These are phyloP conservation scores for Cetradonia linearis DNA, from an alignment of 495 filamentous ascomycete genomes.

Conservation along the genomic window DNA sequence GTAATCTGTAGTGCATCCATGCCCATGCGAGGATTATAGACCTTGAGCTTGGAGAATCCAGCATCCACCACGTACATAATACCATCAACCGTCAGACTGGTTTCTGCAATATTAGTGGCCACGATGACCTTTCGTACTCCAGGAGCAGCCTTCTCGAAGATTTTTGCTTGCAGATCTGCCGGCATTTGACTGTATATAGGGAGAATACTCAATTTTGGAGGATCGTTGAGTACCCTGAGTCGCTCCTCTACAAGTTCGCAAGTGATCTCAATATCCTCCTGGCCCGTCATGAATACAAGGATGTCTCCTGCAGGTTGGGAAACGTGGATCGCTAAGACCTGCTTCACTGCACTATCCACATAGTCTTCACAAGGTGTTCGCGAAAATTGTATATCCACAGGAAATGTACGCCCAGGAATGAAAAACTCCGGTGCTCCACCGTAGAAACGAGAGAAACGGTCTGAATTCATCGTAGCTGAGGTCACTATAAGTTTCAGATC, in stretches of 20 bases:
- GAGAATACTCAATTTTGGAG: constrained; percentile 85
- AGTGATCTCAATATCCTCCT: constrained; percentile 96
- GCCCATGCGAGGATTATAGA: constrained; percentile 97
- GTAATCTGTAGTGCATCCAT: constrained; percentile 99
- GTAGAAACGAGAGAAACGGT: constrained; percentile 91
- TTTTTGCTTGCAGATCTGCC: constrained; percentile 92
- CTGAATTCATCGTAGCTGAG: constrained; percentile 97
- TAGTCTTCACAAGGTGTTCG: constrained; percentile 95
- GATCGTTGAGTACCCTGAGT: constrained; percentile 85
- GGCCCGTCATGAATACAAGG: constrained; percentile 97
- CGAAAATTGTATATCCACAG: constrained; percentile 93
- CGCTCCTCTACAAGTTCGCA: constrained; percentile 88
- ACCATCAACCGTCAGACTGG: constrained; percentile 93
- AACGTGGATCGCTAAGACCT: constrained; percentile 94
- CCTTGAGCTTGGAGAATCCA: constrained; percentile 94
- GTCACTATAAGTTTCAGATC: constrained; percentile 97
- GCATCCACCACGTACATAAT: constrained; percentile 99
- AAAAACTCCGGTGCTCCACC: constrained; percentile 96
- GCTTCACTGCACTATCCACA: constrained; percentile 92
- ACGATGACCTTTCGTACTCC: constrained; percentile 97
- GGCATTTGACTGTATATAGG: constrained; percentile 99
- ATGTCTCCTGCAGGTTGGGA: constrained; percentile 89
- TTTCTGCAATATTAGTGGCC: constrained; percentile 97
- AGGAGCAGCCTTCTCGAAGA: constrained; percentile 82
- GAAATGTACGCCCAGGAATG: constrained; percentile 94